Percentiles rank a stretch among this genome's conserved stretches.
phyloP scores from a whole-genome alignment of 2,329 filamentous ascomycete genomes.

The Phyllosticta citrichinensis region DNA sequence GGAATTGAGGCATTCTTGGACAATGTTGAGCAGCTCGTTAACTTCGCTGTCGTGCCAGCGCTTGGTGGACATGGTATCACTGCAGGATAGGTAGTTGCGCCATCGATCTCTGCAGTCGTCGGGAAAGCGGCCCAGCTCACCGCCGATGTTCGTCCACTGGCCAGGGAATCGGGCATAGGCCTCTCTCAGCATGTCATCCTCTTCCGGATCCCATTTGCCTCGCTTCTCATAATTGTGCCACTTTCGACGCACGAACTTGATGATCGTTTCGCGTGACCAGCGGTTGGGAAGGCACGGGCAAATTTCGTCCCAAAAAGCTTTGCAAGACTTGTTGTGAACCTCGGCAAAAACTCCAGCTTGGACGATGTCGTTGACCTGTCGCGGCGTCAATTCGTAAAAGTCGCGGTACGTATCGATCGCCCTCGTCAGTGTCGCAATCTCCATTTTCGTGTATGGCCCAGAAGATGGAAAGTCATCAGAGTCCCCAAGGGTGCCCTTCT shows the following conservation, averaged over 20 bases:
- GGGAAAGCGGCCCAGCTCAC: slow-evolving; percentile 48
- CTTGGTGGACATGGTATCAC: slow-evolving; percentile 41
- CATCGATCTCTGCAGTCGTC: slow-evolving; percentile 62
- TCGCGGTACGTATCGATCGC: slow-evolving; percentile 16
- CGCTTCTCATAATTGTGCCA: slow-evolving; percentile 57
- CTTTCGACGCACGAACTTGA: slow-evolving; percentile 44
- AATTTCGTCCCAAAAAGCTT: slow-evolving; percentile 23
- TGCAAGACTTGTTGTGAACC: slow-evolving; percentile 8
- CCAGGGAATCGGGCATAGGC: slow-evolving; percentile 40
- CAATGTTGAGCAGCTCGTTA: slow-evolving; percentile 39
- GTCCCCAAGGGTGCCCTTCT: background rate
- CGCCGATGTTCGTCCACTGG: slow-evolving; percentile 54
- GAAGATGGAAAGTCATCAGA: slow-evolving; percentile 2
- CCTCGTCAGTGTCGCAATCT: slow-evolving; percentile 12
- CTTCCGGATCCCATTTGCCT: slow-evolving; percentile 47
- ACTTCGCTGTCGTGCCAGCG: slow-evolving; percentile 56
- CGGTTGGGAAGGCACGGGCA: slow-evolving; percentile 25
- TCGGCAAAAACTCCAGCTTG: slow-evolving; percentile 11
- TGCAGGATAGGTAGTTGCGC: slow-evolving; percentile 55
- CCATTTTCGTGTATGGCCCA: slow-evolving; percentile 14
- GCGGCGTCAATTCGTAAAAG: slow-evolving; percentile 13
- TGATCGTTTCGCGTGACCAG: slow-evolving; percentile 20
- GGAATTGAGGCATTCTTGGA: slow-evolving; percentile 43
- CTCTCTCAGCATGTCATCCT: slow-evolving; percentile 45
- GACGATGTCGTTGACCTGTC: slow-evolving; percentile 16